These are phyloP conservation scores for Dovyalis caffra DNA, from an alignment of 345 rosid genomes.

Conservation along the genomic window DNA sequence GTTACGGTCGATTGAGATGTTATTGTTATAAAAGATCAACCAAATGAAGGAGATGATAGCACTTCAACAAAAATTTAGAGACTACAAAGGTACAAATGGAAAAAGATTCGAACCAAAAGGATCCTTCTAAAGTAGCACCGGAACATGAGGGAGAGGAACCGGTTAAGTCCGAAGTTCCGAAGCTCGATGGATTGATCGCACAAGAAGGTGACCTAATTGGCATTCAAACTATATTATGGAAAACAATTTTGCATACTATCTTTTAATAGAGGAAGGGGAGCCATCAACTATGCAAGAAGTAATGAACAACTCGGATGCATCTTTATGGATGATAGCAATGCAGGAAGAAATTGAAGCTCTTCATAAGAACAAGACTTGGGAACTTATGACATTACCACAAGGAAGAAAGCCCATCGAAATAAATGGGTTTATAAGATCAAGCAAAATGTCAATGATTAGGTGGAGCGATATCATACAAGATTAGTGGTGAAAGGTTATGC, in stretches of 20 bases:
- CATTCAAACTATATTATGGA: constrained; percentile 1
- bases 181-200: background rate
- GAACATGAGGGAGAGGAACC: background rate
- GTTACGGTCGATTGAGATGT: background rate
- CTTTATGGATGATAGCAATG: too few species aligned
- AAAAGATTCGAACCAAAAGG: background rate
- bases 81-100: background rate
- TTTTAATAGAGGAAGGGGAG: constrained; percentile 2
- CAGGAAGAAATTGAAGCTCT: too few species aligned
- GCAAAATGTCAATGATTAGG: too few species aligned
- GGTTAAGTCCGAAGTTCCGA: background rate
- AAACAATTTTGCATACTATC: background rate
- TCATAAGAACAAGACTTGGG: too few species aligned
- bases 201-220: too few species aligned
- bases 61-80: background rate
- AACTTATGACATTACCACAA: too few species aligned
- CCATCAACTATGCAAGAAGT: background rate
- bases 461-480: too few species aligned
- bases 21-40: background rate
- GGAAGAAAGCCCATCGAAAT: too few species aligned
- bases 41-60: background rate
- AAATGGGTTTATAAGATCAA: too few species aligned
- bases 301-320: background rate
- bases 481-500: too few species aligned
- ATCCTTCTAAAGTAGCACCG: constrained; percentile 2